Percentiles rank a stretch among this genome's conserved stretches.
These are phyloP conservation scores for Umbelopsis ramanniana DNA, from an alignment of 192 early-diverging fungal species.

Conservation along the genomic window DNA sequence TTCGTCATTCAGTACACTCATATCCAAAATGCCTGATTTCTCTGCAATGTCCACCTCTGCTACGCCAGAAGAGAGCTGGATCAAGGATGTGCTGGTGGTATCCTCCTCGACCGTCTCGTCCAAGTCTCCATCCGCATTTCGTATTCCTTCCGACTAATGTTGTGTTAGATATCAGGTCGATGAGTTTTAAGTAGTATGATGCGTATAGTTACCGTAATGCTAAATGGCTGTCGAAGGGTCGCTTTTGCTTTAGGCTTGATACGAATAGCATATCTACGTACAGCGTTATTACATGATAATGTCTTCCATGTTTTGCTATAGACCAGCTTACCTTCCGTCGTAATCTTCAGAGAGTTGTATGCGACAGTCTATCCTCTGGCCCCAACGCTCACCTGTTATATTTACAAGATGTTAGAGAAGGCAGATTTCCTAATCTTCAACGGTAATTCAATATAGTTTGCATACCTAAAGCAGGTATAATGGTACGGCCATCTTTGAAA, in stretches of 20 bases:
- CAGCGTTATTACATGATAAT: neutral
- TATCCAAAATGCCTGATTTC: neutral
- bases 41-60: neutral
- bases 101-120: neutral
- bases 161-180: neutral
- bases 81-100: neutral
- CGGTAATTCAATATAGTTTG: neutral
- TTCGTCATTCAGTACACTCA: neutral
- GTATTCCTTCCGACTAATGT: neutral
- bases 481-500: slow-evolving; percentile 7
- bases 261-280: slow-evolving; percentile 4
- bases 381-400: neutral
- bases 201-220: neutral
- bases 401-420: neutral
- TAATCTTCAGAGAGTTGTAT: slow-evolving; percentile 19
- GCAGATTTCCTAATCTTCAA: neutral
- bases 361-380: neutral
- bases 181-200: no score
- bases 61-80: neutral
- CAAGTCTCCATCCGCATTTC: neutral
- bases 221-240: neutral
- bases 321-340: neutral
- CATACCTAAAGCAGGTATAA: slow-evolving; percentile 6
- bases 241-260: neutral
- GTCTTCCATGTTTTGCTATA: neutral